A percentile compares a stretch with the other conserved stretches of the same genome.
Conservation (phyloP, 2,329 filamentous ascomycete species). For the Calonectria leucothoes region DNA sequence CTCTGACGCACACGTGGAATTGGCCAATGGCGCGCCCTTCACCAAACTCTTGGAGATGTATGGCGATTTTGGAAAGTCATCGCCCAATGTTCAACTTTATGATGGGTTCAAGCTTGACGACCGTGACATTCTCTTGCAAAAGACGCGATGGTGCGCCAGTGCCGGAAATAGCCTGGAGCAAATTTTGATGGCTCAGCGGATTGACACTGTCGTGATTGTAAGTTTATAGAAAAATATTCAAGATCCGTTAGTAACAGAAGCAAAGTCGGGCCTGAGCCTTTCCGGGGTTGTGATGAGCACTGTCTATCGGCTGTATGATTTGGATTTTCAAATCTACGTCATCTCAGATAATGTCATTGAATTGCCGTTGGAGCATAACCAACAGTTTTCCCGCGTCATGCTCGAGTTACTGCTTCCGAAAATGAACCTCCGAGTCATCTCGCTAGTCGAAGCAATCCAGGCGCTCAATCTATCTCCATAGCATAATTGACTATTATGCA, state of each 20-base stretch:
- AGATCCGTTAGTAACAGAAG: not conserved
- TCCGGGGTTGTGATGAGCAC: conserved; percentile 56
- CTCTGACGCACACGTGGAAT: not conserved
- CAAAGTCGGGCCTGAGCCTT: conserved; percentile 52
- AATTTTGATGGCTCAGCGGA: conserved; percentile 44
- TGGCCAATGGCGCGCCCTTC: not conserved
- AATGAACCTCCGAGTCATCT: not conserved
- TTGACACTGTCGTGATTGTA: conserved; percentile 5
- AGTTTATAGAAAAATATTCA: not conserved
- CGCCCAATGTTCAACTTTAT: conserved; percentile 46
- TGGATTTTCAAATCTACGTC: conserved; percentile 56
- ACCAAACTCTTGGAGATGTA: not conserved
- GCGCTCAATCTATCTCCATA: not conserved
- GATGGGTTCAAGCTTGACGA: conserved; percentile 45
- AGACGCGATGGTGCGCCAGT: conserved; percentile 55
- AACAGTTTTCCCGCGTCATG: not conserved
- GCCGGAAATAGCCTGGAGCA: conserved; percentile 53
- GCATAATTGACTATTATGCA: not conserved
- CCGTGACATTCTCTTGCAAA: conserved; percentile 50
- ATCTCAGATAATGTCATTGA: conserved; percentile 49
- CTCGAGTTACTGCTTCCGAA: not conserved
- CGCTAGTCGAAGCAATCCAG: not conserved
- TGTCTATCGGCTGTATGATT: conserved; percentile 55
- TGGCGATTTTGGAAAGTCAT: not conserved
- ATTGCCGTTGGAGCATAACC: conserved; percentile 11